phyloP scores from a whole-genome alignment of 2,329 filamentous ascomycete genomes.

The Fusarium sp. region DNA sequence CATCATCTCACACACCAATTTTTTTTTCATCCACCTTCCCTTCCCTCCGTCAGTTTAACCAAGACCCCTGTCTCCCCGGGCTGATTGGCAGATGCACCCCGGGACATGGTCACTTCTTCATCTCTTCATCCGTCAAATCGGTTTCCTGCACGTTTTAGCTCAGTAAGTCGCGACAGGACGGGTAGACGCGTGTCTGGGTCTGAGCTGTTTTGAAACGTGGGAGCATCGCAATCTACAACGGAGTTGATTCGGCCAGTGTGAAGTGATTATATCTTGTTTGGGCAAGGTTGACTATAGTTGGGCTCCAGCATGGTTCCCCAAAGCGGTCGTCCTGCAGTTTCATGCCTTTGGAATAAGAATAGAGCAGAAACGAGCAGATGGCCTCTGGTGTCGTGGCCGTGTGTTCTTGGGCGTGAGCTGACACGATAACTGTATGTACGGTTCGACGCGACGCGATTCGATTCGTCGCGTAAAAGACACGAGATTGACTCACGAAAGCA shows the following conservation, averaged over 20 bases:
- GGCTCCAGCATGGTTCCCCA: conserved; percentile 20
- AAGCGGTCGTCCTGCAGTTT: conserved; percentile 29
- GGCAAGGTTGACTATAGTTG: conserved; percentile 5
- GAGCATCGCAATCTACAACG: conserved; percentile 22
- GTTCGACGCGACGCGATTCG: conserved; percentile 28
- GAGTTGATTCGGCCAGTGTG: conserved; percentile 7
- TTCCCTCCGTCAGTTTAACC: conserved; percentile 37
- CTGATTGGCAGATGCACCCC: conserved; percentile 47
- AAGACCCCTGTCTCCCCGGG: conserved; percentile 30
- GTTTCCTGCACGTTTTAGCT: conserved; percentile 43
- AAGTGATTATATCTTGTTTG: conserved; percentile 18
- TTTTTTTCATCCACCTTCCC: conserved; percentile 35
- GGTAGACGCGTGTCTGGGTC: conserved; percentile 24
- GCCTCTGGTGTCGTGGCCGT: conserved; percentile 28
- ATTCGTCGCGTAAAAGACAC: conserved; percentile 17
- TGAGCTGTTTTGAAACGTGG: conserved; percentile 43
- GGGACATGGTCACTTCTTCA: conserved; percentile 39
- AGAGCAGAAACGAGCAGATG: conserved; percentile 11
- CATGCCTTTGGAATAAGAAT: conserved; percentile 35
- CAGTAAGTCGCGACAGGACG: conserved; percentile 25
- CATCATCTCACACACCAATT: conserved; percentile 24
- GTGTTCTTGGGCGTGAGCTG: conserved; percentile 20
- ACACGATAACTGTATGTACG: conserved; percentile 13
- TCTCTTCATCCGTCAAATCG: conserved; percentile 45
- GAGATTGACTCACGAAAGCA: conserved; percentile 21